Base-by-base conservation (phyloP, 1,139 yeast species). In the Sugiyamaella japonica region DNA sequence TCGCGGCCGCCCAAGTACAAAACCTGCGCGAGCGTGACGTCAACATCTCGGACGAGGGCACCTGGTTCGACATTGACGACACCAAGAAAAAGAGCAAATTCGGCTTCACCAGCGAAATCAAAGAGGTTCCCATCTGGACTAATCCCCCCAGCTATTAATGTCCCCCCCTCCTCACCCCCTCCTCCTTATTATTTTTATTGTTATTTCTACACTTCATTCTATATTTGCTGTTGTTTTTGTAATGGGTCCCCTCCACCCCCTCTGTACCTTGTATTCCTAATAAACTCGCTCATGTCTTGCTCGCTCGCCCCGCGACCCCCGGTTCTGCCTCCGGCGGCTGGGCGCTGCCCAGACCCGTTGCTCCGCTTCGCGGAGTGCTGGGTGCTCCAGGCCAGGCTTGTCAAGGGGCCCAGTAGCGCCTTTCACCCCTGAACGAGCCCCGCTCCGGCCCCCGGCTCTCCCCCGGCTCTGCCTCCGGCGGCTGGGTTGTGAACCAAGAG, bases 11-110 rank as follows among this genome's bases (percentile, higher is more conserved):
- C 16, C 83, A 87, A 63, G 80, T 86, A 10, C 78, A 76, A 46
- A 74, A 78, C 49, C 62, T 74, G 44, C 61, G 66, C 17, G 63
- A 61, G 8, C 59, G 63, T 1, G 78, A 64, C 13, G 77, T 86
- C 40, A 74, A 76, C 17, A 83, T 86, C 48, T 76, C 82, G 54
- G 95, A 89, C 65, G 82, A 79, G 41, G 85, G 87, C 62, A 81
- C 97, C 1, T 67, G 71, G 70, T 66, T 65, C 49, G 73, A 75
- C 12, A 77, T 89, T 55, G 75, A 78, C 62, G 84, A 81, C 36
- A 49, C 56, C 52, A 63, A 67, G 61, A 64, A 64, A 61, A 64
- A 63, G 66, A 56, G 56, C 48, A 59, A 56, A 54, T 50, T 57
- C 28, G 60, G 56, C 36, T 60, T 61, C 41, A 63, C 63, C 32